Percentiles rank a stretch among this genome's conserved stretches.
Conservation (phyloP, 331 rosid species). For the Rosa hybrid region DNA sequence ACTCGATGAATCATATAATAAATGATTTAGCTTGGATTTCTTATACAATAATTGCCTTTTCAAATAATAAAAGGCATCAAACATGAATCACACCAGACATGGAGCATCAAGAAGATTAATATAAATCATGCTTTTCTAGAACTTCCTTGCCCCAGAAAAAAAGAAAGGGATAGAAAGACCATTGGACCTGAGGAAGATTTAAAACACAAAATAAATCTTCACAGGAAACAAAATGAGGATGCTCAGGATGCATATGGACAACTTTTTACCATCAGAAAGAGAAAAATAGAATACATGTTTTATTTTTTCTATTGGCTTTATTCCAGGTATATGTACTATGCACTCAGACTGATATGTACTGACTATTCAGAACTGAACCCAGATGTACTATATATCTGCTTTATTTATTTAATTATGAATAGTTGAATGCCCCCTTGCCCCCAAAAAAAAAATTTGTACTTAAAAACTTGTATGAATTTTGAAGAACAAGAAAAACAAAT, state of each 20-base stretch:
- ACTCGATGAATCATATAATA: not conserved
- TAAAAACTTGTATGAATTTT: not conserved
- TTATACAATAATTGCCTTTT: not conserved
- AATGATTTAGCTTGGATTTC: not conserved
- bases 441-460: not conserved
- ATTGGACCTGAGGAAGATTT: not conserved
- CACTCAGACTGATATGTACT: not conserved
- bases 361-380: not conserved
- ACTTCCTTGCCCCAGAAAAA: not conserved
- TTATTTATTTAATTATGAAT: not conserved
- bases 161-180: not conserved
- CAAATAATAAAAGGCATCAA: constrained; percentile 2
- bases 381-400: not conserved
- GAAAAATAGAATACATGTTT: not conserved
- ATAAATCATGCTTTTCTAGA: not conserved
- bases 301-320: not conserved
- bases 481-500: not conserved
- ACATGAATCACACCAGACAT: constrained; percentile 32
- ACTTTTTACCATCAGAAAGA: constrained; percentile 1
- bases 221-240: constrained; percentile 7
- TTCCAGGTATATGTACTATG: not conserved
- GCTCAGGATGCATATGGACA: not conserved
- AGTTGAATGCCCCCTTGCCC: not conserved
- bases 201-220: not conserved
- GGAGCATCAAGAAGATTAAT: constrained; percentile 28